Evolutionary conservation across 345 rosid species (phyloP), one percentile per base, ranked within the genome.

Genomic region (Aquilaria malaccensis): DNA sequence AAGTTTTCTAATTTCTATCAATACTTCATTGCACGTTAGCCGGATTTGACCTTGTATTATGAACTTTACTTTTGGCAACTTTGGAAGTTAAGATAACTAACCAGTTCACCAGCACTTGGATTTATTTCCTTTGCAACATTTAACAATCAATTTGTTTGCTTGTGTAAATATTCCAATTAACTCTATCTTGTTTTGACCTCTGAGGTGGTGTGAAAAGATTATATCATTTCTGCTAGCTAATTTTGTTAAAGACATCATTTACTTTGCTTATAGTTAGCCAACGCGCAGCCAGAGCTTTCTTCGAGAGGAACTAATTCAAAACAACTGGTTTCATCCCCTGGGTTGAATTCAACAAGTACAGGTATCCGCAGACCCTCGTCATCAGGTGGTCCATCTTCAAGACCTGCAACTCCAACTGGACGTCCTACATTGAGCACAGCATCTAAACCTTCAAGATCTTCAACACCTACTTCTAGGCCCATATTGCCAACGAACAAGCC

Each of bases 361-460:
- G 84, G 85, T 50, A 69, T 33, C 56, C 89, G 91, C n/a, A 82
- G 97, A 73, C 97, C 96, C 49, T 88, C 93, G 57, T 94, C 99
- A n/a, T 86, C 99, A 13, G 88, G 96, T 30, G 98, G 95, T 74
- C 89, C 89, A 29, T 91, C 97, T 62, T 90, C 97, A 64, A 86
- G 99, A 81, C 96, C 96, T 45, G 65, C 79, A 68, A 94, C 97
- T 0, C 99, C 97, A 53, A 82, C 91, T 45, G 91, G 95, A 59
- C 89, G 89, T 49, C 68, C 96, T 41, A 60, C 89, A 12, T 67
- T 81, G 69, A 70, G 83, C 13, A 46, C 85, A 45, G 65, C 83
- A 57, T 63, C 91, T 48, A 90, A 81, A 76, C 64, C 92, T 45
- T 61, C 74, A 52, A 83, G 97, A 75, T 79, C 99, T 67, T 85